Conservation (phyloP, 805 yeast genomes). For the Starmera amethionina region DNA sequence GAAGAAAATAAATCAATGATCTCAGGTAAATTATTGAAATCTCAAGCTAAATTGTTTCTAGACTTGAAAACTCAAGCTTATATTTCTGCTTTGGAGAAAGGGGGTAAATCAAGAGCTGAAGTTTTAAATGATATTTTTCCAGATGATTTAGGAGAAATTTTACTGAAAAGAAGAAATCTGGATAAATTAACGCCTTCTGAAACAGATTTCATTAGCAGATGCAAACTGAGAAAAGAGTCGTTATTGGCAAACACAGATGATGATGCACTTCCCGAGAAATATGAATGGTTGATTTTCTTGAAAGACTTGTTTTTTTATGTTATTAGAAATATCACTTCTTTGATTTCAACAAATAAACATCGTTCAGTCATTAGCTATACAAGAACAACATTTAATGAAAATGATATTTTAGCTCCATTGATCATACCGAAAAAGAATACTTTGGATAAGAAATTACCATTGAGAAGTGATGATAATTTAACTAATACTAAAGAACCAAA, state of each 20-base stretch:
- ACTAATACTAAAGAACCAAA: neutral
- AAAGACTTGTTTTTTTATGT: conserved; percentile 73
- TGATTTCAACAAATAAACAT: conserved; percentile 58
- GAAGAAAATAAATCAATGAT: conserved; percentile 10
- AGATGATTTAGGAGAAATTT: conserved; percentile 34
- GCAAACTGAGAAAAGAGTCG: conserved; percentile 59
- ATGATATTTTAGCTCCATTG: too few relatives aligned
- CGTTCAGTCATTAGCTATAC: conserved; percentile 5
- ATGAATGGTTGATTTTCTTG: conserved; percentile 80
- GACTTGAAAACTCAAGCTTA: conserved; percentile 94
- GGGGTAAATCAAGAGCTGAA: conserved; percentile 49
- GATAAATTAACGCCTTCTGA: conserved; percentile 60
- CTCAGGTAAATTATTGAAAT: conserved; percentile 55
- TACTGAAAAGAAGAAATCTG: conserved; percentile 27
- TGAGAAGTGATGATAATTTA: too few relatives aligned
- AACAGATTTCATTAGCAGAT: conserved; percentile 64
- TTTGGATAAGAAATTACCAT: too few relatives aligned
- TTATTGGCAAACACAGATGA: conserved; percentile 38
- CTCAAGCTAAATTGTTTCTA: conserved; percentile 69
- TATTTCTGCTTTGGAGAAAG: conserved; percentile 72
- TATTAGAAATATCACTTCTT: conserved; percentile 59
- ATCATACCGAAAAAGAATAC: too few relatives aligned
- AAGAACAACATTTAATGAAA: too few relatives aligned
- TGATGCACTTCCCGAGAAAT: conserved; percentile 52
- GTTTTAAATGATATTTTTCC: conserved; percentile 75